Evolutionary conservation across 768 basidiomycete species (phyloP), one percentile per base, ranked within the genome.

Genomic region (Trametes sanguinea): DNA sequence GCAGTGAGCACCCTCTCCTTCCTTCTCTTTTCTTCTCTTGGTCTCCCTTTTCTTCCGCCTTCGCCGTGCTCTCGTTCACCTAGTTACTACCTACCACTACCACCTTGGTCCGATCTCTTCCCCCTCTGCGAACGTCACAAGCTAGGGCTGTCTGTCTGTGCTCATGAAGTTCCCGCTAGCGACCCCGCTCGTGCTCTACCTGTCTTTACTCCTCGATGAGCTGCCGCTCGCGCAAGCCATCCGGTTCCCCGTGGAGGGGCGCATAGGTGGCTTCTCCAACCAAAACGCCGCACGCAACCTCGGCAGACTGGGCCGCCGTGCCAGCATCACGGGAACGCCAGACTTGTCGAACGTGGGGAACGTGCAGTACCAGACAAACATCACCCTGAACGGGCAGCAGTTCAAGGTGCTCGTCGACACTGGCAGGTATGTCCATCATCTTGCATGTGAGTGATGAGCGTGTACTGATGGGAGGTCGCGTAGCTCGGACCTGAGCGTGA

Each of bases 401-500:
- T 64, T 72, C 58, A 51, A 60, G 8, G 71, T 71, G 33, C 65
- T 71, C 29, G 64, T 73, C 42, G 74, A 75, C 53, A 74, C 74
- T 1, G 74, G 74, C 52, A 74, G 72, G 72, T 73, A 57, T 43
- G 68, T 62, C 35, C 42, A n/a, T 33, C 11, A 29, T 2, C 11
- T 33, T 39, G 9, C 45, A 16, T 33, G 43, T 22, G 43, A 10
- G 10, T 29, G 40, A 60, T 30, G 32, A n/a, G 14, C 52, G 39
- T 22, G 52, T 29, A 47, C 22, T 14, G 47, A 48, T 35, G 6
- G 39, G 48, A 8, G 30, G 13, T 43, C 13, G 8, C 14, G n/a
- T 48, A 74, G 73, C 51, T 71, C 74, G 16, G 74, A 75, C 60
- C 40, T 75, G 48, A 72, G 66, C 42, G 69, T 73, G 2, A 65